Conservation (phyloP, 805 yeast genomes). For the Lipomyces sp. region DNA sequence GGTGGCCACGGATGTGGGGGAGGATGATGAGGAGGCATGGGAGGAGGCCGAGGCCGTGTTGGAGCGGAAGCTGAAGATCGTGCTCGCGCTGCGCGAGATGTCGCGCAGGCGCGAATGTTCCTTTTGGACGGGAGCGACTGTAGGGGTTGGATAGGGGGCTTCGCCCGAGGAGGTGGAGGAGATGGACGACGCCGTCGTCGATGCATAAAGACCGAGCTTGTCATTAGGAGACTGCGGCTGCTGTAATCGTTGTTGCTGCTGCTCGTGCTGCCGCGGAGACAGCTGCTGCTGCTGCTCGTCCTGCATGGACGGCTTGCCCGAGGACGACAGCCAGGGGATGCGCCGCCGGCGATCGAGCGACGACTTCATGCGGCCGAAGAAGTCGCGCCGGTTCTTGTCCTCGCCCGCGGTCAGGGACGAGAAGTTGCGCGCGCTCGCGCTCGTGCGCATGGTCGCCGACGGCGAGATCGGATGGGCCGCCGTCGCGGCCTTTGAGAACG, state of each 20-base stretch:
- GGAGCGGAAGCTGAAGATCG: conserved; percentile 3
- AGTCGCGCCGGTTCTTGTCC: conserved; percentile 1
- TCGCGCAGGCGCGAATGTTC: neutral
- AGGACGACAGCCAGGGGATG: conserved; percentile 11
- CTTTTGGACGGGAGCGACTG: neutral
- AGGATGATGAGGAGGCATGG: neutral
- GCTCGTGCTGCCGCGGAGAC: neutral
- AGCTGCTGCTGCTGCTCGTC: neutral
- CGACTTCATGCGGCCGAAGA: conserved; percentile 11
- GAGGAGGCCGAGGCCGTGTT: neutral
- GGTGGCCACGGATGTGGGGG: neutral
- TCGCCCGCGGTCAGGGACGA: conserved; percentile 4
- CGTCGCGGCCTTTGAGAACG: too few relatives aligned
- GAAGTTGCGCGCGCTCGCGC: too few relatives aligned
- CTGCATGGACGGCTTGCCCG: neutral
- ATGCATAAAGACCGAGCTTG: too few relatives aligned
- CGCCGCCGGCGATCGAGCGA: conserved; percentile 17
- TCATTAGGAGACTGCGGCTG: too few relatives aligned
- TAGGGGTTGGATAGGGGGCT: too few relatives aligned
- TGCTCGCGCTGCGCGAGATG: conserved; percentile 1
- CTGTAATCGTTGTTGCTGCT: too few relatives aligned
- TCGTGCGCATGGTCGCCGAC: neutral
- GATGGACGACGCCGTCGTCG: too few relatives aligned
- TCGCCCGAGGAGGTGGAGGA: too few relatives aligned
- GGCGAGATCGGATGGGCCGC: too few relatives aligned